Conservation (phyloP, 2,329 filamentous ascomycete genomes). For the Xylariales sp. region DNA sequence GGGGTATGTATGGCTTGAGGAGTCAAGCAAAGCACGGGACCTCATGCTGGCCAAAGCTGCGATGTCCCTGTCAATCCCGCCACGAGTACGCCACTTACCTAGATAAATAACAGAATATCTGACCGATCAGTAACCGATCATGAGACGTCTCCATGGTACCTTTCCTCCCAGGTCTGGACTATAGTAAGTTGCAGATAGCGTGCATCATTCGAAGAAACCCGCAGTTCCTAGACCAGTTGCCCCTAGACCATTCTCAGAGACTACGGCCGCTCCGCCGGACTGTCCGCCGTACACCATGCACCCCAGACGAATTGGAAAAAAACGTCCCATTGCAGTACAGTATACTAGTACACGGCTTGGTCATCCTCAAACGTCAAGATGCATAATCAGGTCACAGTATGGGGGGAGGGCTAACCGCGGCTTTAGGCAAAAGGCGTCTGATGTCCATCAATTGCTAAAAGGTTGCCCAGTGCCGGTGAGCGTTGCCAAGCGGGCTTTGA, state of each 20-base stretch:
- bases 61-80: neutral
- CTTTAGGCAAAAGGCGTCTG: slow-evolving; percentile 29
- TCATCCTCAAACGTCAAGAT: slow-evolving; percentile 9
- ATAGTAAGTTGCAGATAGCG: slow-evolving; percentile 25
- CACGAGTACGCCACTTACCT: neutral
- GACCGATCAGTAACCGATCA: slow-evolving; percentile 28
- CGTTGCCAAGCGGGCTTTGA: slow-evolving; percentile 5
- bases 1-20: neutral
- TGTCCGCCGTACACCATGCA: slow-evolving; percentile 20
- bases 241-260: neutral
- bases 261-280: slow-evolving; percentile 14
- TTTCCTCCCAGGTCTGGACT: slow-evolving; percentile 26
- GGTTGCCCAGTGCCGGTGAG: slow-evolving; percentile 5
- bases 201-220: slow-evolving; percentile 36
- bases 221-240: slow-evolving; percentile 6
- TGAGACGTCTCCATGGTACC: slow-evolving; percentile 7
- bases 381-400: slow-evolving; percentile 20
- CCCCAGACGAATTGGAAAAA: slow-evolving; percentile 29
- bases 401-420: slow-evolving; percentile 22
- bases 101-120: neutral
- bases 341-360: neutral
- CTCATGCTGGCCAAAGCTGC: slow-evolving; percentile 12
- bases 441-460: slow-evolving; percentile 12
- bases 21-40: neutral
- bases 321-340: slow-evolving; percentile 35